Conservation (phyloP, 2,329 filamentous ascomycete species). For the Incumbomyces delicatus region DNA sequence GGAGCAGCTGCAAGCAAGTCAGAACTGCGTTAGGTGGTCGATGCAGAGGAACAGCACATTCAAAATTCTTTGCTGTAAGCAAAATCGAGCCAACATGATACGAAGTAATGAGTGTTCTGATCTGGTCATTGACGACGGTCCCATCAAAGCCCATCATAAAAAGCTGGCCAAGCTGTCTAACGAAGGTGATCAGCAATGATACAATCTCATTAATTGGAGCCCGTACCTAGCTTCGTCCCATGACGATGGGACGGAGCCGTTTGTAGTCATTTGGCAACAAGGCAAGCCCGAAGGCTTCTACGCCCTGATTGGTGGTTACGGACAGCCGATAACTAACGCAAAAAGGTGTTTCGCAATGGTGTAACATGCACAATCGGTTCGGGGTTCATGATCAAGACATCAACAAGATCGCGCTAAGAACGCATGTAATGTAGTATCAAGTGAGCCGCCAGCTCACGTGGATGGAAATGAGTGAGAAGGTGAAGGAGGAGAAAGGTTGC, state of each 20-base stretch:
- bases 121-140: constrained; percentile 52
- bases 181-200: constrained; percentile 59
- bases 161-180: constrained; percentile 47
- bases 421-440: no score
- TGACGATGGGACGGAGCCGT: constrained; percentile 24
- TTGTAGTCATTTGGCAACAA: constrained; percentile 17
- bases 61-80: constrained; percentile 56
- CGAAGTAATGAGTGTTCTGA: constrained; percentile 52
- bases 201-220: constrained; percentile 1
- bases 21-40: constrained; percentile 1
- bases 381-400: no score
- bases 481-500: not conserved
- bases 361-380: not conserved
- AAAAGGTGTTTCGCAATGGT: not conserved
- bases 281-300: constrained; percentile 5
- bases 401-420: no score
- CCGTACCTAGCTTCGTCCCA: constrained; percentile 21
- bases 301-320: constrained; percentile 8
- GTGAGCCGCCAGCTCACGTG: no score
- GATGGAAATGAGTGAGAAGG: not conserved
- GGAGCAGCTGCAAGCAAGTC: constrained; percentile 58
- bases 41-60: constrained; percentile 39
- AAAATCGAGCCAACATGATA: constrained; percentile 76
- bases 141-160: constrained; percentile 62
- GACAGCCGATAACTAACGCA: not conserved